A percentile compares a stretch with the other conserved stretches of the same genome.
phyloP scores from a whole-genome alignment of 2,329 filamentous ascomycete species.

The Ceratocystis colombiana region DNA sequence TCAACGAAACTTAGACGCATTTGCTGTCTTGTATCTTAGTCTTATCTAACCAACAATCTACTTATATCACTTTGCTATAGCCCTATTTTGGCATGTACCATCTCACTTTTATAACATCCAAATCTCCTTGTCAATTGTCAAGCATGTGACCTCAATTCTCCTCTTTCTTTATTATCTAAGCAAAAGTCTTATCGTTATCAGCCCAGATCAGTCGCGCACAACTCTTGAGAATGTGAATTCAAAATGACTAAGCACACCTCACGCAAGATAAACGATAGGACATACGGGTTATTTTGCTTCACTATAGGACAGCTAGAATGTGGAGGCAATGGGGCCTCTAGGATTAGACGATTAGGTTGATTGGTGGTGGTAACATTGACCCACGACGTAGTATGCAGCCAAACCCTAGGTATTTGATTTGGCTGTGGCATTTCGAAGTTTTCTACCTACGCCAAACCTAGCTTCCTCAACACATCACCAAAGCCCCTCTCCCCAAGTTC shows the following conservation, averaged over 20 bases:
- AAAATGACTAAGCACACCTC: conserved; percentile 2
- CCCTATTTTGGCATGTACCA: background rate
- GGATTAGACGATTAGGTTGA: background rate
- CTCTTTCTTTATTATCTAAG: background rate
- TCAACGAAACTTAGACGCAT: too few species aligned
- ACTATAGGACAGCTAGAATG: conserved; percentile 22
- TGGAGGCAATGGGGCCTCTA: conserved; percentile 18
- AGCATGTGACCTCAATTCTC: background rate
- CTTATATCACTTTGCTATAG: background rate
- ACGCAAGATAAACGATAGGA: background rate
- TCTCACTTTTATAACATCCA: too few species aligned
- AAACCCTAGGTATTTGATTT: conserved; percentile 24
- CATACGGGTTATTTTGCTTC: background rate
- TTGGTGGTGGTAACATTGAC: conserved; percentile 10
- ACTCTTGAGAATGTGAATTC: background rate
- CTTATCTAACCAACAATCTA: too few species aligned
- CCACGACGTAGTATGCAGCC: conserved; percentile 15
- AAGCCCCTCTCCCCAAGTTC: background rate
- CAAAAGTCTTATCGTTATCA: conserved; percentile 4
- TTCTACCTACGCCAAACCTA: conserved; percentile 25
- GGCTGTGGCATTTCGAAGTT: conserved; percentile 23
- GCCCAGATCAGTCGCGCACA: background rate
- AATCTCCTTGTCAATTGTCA: too few species aligned
- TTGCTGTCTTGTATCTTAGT: too few species aligned
- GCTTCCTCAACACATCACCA: conserved; percentile 21